These are phyloP conservation scores for Candida hungchunana DNA, from an alignment of 805 yeast genomes.

Conservation along the genomic window DNA sequence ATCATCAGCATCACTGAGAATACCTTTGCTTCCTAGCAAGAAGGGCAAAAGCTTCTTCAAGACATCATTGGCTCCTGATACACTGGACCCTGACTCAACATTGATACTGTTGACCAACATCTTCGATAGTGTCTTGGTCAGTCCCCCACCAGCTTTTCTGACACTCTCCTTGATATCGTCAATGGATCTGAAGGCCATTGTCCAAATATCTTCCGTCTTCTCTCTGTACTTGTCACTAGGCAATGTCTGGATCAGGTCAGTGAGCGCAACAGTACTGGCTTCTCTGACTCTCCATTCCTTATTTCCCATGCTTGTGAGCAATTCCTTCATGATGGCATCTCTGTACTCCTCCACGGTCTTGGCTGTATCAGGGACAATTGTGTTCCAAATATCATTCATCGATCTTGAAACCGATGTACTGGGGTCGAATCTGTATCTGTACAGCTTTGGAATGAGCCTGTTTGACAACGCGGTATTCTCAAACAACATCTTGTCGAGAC, in stretches of 20 bases:
- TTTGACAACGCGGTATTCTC: conserved; percentile 51
- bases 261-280: conserved; percentile 71
- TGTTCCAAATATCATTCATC: conserved; percentile 86
- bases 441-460: conserved; percentile 75
- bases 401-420: conserved; percentile 66
- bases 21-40: conserved; percentile 71
- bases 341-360: conserved; percentile 50
- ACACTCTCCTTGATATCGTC: conserved; percentile 96
- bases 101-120: conserved; percentile 56
- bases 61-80: conserved; percentile 40
- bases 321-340: conserved; percentile 56
- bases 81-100: conserved; percentile 36
- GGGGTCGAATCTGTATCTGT: conserved; percentile 84
- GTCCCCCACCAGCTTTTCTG: conserved; percentile 67
- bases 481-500: conserved; percentile 56
- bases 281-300: conserved; percentile 93
- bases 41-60: conserved; percentile 68
- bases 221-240: conserved; percentile 46
- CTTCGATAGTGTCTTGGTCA: conserved; percentile 64
- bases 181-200: conserved; percentile 79
- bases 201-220: conserved; percentile 69
- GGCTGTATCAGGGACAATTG: conserved; percentile 55
- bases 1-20: conserved; percentile 83
- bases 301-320: conserved; percentile 64
- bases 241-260: conserved; percentile 63